Conservation (phyloP, 148 eudicot species). For the Chenopodium berlandieri region DNA sequence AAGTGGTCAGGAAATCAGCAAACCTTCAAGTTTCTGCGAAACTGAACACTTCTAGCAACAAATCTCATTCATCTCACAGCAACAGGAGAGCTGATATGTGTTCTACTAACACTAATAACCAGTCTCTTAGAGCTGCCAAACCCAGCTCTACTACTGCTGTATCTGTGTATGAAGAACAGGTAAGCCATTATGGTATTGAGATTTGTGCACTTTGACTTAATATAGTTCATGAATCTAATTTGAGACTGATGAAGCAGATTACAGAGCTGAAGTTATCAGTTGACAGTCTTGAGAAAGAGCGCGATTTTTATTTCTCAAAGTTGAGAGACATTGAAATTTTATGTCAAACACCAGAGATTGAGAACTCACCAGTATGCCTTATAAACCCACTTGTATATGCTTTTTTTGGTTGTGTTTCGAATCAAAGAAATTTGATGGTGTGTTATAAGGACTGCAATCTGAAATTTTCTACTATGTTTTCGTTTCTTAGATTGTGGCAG, state of each 20-base stretch:
- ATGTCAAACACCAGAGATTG: conserved; percentile 85
- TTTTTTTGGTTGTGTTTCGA: neutral
- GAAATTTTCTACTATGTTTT: neutral
- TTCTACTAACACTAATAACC: conserved; percentile 37
- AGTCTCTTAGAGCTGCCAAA: conserved; percentile 46
- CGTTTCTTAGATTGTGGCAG: conserved; percentile 59
- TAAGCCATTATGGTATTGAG: conserved; percentile 17
- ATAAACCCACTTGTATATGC: neutral
- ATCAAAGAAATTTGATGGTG: neutral
- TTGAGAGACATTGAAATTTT: conserved; percentile 87
- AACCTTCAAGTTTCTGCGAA: conserved; percentile 40
- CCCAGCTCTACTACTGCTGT: conserved; percentile 41
- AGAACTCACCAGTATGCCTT: conserved; percentile 54
- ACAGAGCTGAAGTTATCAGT: conserved; percentile 88
- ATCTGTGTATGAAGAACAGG: conserved; percentile 77
- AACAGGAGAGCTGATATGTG: conserved; percentile 53
- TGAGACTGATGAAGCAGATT: conserved; percentile 43
- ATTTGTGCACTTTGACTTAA: neutral
- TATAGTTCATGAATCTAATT: conserved; percentile 10
- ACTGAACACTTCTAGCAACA: conserved; percentile 34
- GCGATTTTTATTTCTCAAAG: conserved; percentile 95
- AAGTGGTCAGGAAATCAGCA: conserved; percentile 52
- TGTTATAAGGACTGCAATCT: neutral
- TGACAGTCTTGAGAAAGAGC: conserved; percentile 90
- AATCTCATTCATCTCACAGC: conserved; percentile 47